A percentile compares a stretch with the other conserved stretches of the same genome.
These are phyloP conservation scores for Saprolegnia parasitica DNA, from an alignment of 352 stramenopile species.

Conservation along the genomic window DNA sequence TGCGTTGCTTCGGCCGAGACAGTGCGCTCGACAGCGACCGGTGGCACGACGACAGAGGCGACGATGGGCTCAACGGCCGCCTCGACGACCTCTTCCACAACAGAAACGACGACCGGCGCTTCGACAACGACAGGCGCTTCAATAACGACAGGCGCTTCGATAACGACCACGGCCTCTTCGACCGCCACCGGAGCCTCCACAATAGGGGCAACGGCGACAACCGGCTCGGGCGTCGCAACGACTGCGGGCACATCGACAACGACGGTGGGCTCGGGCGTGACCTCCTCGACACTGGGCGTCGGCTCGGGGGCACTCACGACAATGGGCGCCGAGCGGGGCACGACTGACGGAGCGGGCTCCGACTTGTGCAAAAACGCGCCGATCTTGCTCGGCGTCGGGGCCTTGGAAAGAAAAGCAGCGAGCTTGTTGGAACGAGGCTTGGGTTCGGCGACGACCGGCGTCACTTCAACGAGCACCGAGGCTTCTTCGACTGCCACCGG, in stretches of 20 bases:
- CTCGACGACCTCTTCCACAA: neutral
- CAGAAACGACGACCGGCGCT: neutral
- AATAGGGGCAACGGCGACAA: neutral
- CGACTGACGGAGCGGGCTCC: neutral
- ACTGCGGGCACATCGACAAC: neutral
- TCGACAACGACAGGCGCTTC: neutral
- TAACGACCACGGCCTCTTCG: neutral
- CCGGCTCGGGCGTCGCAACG: too few relatives aligned
- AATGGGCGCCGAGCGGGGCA: neutral
- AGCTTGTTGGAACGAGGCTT: neutral
- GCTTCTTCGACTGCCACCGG: neutral
- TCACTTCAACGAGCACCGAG: neutral
- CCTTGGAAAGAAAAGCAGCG: neutral
- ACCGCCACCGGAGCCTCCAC: neutral
- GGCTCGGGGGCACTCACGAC: neutral
- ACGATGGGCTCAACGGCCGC: neutral
- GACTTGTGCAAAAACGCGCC: neutral
- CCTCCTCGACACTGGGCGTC: too few relatives aligned
- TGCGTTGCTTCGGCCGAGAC: neutral
- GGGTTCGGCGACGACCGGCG: neutral
- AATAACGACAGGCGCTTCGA: neutral
- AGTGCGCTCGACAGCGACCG: neutral
- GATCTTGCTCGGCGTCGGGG: neutral
- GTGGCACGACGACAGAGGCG: neutral
- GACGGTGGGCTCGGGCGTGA: neutral